phyloP scores from a whole-genome alignment of 371 early-diverging fungal species.

The Syncephalastrum sp. region DNA sequence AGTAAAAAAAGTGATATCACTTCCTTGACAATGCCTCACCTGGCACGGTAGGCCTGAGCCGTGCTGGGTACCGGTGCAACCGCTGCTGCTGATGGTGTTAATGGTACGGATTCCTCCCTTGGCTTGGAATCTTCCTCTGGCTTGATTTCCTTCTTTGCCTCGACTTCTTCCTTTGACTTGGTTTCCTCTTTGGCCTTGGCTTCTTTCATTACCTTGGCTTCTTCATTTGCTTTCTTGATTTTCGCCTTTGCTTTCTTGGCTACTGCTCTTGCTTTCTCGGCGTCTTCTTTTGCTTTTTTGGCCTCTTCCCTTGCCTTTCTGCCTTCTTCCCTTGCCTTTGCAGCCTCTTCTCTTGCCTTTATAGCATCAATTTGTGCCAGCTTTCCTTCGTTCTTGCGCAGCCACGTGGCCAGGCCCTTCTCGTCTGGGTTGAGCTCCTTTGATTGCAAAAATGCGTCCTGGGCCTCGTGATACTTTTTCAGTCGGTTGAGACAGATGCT shows the following conservation, averaged over 20 bases:
- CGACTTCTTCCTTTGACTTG: background rate
- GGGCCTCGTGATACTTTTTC: constrained; percentile 51
- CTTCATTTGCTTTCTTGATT: too few species aligned
- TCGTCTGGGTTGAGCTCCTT: constrained; percentile 53
- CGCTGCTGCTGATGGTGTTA: background rate
- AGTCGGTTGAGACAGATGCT: constrained; percentile 9
- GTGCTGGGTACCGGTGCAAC: constrained; percentile 6
- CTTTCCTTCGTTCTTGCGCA: constrained; percentile 53
- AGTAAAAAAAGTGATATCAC: background rate
- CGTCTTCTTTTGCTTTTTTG: too few species aligned
- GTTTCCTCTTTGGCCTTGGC: background rate
- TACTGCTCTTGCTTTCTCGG: too few species aligned
- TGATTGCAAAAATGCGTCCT: constrained; percentile 50
- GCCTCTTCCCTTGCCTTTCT: too few species aligned
- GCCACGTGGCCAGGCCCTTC: constrained; percentile 55
- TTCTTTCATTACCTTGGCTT: too few species aligned
- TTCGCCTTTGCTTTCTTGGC: too few species aligned
- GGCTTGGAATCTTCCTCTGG: too few species aligned
- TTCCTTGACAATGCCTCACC: constrained; percentile 5
- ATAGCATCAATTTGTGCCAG: constrained; percentile 9
- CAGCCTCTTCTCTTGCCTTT: background rate
- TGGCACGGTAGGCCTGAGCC: constrained; percentile 16
- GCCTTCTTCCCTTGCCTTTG: background rate
- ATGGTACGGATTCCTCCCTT: background rate
- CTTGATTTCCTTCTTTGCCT: too few species aligned